phyloP scores from a whole-genome alignment of 106 monocot species.

The Narthecium ossifragum region DNA sequence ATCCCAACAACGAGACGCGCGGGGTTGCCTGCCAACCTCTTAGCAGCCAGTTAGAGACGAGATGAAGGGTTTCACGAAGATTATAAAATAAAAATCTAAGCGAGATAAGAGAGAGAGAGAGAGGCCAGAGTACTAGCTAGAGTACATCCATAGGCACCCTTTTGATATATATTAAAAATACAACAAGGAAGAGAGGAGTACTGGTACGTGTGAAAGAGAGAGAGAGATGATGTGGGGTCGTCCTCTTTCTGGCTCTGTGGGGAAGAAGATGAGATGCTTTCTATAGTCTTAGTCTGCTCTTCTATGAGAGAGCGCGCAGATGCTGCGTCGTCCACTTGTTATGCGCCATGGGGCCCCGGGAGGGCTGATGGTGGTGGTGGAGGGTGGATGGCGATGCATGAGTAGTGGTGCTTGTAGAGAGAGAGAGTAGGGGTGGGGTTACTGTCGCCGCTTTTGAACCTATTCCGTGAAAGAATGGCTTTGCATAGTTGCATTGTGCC shows the following conservation, averaged over 20 bases:
- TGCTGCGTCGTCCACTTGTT: neutral
- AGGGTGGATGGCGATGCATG: neutral
- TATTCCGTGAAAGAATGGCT: neutral
- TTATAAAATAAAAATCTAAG: too few species aligned
- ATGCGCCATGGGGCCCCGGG: neutral
- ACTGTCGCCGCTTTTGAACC: slow-evolving; percentile 8
- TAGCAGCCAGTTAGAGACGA: neutral
- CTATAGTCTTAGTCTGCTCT: too few species aligned
- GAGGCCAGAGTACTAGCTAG: neutral
- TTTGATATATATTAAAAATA: neutral
- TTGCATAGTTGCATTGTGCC: neutral
- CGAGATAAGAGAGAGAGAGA: too few species aligned
- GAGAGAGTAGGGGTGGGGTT: neutral
- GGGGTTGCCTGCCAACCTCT: too few species aligned
- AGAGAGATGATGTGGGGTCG: neutral
- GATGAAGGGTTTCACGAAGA: neutral
- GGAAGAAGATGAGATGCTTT: neutral
- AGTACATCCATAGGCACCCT: neutral
- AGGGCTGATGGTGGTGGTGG: neutral
- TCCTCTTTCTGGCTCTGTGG: neutral
- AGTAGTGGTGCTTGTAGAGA: neutral
- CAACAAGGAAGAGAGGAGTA: neutral
- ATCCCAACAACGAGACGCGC: too few species aligned
- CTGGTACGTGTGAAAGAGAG: neutral
- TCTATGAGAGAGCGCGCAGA: neutral